phyloP scores from a whole-genome alignment of 176 grass and related monocot genomes.

The Paspalum notatum region DNA sequence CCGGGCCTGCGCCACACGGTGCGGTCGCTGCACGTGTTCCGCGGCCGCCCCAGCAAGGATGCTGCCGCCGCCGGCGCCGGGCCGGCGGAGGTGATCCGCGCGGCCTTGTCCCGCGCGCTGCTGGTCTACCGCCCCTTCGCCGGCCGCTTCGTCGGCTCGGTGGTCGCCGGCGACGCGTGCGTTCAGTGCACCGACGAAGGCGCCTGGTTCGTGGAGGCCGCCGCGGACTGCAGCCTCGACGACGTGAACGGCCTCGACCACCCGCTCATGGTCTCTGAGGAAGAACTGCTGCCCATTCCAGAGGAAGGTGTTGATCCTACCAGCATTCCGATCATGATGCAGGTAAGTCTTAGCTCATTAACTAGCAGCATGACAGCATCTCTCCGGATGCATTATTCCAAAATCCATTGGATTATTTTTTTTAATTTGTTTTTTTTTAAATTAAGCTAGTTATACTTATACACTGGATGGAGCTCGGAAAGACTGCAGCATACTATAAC shows the following conservation, averaged over 20 bases:
- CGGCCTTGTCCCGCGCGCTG: constrained; percentile 58
- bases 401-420: not conserved
- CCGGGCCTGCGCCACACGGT: constrained; percentile 61
- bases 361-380: not conserved
- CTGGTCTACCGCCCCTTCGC: constrained; percentile 66
- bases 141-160: constrained; percentile 57
- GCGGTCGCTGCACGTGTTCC: constrained; percentile 72
- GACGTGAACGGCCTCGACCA: constrained; percentile 71
- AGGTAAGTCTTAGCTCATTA: constrained; percentile 34
- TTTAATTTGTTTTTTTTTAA: not conserved
- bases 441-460: not conserved
- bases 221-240: constrained; percentile 54
- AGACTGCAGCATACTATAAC: too few species aligned
- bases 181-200: constrained; percentile 64
- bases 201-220: constrained; percentile 68
- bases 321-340: constrained; percentile 66
- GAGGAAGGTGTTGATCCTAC: constrained; percentile 44
- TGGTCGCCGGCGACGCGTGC: constrained; percentile 32
- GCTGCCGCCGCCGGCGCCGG: not conserved
- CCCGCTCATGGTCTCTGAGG: constrained; percentile 58
- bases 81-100: constrained; percentile 53
- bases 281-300: constrained; percentile 57
- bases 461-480: too few species aligned
- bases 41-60: not conserved
- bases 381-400: not conserved